These are phyloP conservation scores for Escovopsis weberi DNA, from an alignment of 2,329 filamentous ascomycete genomes.

Conservation along the genomic window DNA sequence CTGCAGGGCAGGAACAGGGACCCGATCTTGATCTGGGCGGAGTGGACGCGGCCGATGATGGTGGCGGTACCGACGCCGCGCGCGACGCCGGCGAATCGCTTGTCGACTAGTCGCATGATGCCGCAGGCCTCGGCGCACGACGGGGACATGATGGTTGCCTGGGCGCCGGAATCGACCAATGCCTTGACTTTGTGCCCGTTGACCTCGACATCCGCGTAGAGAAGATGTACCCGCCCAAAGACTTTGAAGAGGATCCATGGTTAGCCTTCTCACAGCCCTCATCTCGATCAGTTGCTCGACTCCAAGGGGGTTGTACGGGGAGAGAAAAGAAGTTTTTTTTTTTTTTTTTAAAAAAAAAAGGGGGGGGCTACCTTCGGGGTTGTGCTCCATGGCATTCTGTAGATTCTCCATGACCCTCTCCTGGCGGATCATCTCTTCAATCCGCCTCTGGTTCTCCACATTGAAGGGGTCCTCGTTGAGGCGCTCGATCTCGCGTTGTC, in stretches of 20 bases:
- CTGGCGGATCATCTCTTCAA: slow-evolving; percentile 94
- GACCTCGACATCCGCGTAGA: slow-evolving; percentile 91
- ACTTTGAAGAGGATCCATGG: slow-evolving; percentile 34
- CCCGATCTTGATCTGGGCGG: slow-evolving; percentile 88
- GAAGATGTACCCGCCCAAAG: slow-evolving; percentile 87
- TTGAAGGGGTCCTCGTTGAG: slow-evolving; percentile 94
- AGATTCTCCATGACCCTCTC: slow-evolving; percentile 90
- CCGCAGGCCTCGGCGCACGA: slow-evolving; percentile 80
- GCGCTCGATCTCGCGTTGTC: slow-evolving; percentile 68
- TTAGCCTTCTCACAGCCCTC: too few relatives aligned
- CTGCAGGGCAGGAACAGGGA: slow-evolving; percentile 77
- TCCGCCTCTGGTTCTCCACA: slow-evolving; percentile 75
- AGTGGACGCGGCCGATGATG: slow-evolving; percentile 90
- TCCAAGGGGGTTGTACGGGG: too few relatives aligned
- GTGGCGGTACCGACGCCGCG: slow-evolving; percentile 87
- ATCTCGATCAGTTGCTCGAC: too few relatives aligned
- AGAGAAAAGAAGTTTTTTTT: too few relatives aligned
- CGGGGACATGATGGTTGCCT: slow-evolving; percentile 98
- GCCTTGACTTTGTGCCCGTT: slow-evolving; percentile 89
- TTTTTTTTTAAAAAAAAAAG: too few relatives aligned
- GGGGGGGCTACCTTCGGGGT: slow-evolving; percentile 62
- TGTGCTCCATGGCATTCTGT: slow-evolving; percentile 93
- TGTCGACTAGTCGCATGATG: slow-evolving; percentile 93
- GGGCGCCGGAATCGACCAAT: slow-evolving; percentile 91
- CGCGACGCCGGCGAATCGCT: slow-evolving; percentile 80